Evolutionary conservation across 1,139 yeast genomes (phyloP).

Genomic region (Suhomyces ambrosiae): DNA sequence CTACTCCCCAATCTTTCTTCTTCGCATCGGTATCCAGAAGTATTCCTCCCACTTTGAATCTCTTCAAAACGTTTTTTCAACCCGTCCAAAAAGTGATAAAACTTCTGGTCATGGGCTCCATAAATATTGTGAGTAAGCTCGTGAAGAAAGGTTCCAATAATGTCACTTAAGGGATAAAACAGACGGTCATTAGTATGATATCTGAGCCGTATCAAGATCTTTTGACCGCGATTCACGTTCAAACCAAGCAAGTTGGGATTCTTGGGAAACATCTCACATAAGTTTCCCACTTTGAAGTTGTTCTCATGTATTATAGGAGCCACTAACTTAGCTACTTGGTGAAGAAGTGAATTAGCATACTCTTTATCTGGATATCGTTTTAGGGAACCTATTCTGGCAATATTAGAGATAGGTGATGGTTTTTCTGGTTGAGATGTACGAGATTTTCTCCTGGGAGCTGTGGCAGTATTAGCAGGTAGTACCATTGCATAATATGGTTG

Average conservation of each 20-base stretch:
- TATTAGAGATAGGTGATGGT: constrained; percentile 51
- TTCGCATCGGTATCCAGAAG: constrained; percentile 46
- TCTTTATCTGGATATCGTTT: constrained; percentile 56
- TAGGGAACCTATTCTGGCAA: constrained; percentile 57
- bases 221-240: constrained; percentile 82
- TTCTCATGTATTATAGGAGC: constrained; percentile 77
- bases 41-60: constrained; percentile 44
- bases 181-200: constrained; percentile 53
- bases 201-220: constrained; percentile 72
- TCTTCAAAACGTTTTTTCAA: constrained; percentile 60
- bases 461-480: constrained; percentile 6
- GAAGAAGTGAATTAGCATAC: constrained; percentile 58
- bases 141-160: constrained; percentile 84
- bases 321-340: constrained; percentile 60
- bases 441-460: background rate
- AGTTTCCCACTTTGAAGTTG: constrained; percentile 62
- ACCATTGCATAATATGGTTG: constrained; percentile 10
- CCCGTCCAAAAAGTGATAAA: constrained; percentile 67
- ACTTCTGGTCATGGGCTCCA: constrained; percentile 80
- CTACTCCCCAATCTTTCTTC: constrained; percentile 56
- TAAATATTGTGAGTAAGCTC: constrained; percentile 79
- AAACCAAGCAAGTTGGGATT: constrained; percentile 68
- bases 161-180: constrained; percentile 67
- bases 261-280: constrained; percentile 88
- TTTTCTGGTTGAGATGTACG: constrained; percentile 13